phyloP scores from a whole-genome alignment of 192 early-diverging fungal species.

The Radiomyces spectabilis region DNA sequence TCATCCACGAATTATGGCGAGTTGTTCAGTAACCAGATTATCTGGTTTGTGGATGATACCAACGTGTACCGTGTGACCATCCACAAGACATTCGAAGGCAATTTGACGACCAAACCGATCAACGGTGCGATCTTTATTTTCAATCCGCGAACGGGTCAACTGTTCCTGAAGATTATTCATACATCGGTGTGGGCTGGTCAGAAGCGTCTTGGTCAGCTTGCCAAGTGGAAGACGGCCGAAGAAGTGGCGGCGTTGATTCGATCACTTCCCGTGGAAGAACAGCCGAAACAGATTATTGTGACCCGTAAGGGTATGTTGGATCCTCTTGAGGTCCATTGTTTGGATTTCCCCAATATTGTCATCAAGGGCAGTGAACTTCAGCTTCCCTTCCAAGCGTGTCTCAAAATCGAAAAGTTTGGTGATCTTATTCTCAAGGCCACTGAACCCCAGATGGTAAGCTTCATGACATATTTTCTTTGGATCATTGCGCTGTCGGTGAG shows the following conservation, averaged over 20 bases:
- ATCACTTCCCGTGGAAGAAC: conserved; percentile 97
- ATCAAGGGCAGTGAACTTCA: conserved; percentile 98
- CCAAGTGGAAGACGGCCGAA: conserved; percentile 99
- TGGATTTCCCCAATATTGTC: conserved; percentile 99
- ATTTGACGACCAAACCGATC: conserved; percentile 98
- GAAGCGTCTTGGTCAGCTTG: conserved; percentile 97
- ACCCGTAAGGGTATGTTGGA: conserved; percentile 99
- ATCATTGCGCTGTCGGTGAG: not conserved
- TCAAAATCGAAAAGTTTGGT: conserved; percentile 98
- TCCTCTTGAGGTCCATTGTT: conserved; percentile 90
- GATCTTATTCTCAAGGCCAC: conserved; percentile 97
- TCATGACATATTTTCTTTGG: not conserved
- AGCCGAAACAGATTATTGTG: conserved; percentile 99
- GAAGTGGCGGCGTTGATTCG: conserved; percentile 99
- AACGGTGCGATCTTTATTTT: conserved; percentile 99
- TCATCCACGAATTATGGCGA: conserved; percentile 94
- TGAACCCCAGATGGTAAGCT: conserved; percentile 88
- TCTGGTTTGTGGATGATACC: conserved; percentile 99
- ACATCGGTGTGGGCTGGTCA: conserved; percentile 99
- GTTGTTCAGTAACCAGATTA: conserved; percentile 96
- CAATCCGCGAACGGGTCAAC: conserved; percentile 97
- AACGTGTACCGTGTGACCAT: conserved; percentile 99
- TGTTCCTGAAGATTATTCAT: conserved; percentile 99
- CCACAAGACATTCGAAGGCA: conserved; percentile 99
- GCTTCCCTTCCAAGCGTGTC: conserved; percentile 94